Percentiles rank a stretch among this genome's conserved stretches.
These are phyloP conservation scores for Aspergillus sp. DNA, from an alignment of 2,329 filamentous ascomycete species.

Conservation along the genomic window DNA sequence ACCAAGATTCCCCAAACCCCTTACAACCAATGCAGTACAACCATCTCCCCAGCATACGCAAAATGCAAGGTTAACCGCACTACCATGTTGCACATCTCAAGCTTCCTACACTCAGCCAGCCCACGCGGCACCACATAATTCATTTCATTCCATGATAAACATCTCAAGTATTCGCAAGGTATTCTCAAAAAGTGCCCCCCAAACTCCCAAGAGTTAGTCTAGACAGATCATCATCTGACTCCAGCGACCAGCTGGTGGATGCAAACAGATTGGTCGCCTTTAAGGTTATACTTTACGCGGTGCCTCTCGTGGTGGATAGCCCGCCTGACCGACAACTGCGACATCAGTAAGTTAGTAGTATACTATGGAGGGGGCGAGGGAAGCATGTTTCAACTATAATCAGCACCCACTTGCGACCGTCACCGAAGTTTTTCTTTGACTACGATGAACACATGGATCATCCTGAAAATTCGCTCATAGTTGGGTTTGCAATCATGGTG, in stretches of 20 bases:
- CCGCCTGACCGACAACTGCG: conserved; percentile 4
- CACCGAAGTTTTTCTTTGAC: neutral
- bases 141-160: neutral
- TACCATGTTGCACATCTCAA: neutral
- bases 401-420: neutral
- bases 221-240: conserved; percentile 3
- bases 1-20: neutral
- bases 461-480: conserved; percentile 7
- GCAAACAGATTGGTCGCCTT: neutral
- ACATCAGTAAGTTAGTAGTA: neutral
- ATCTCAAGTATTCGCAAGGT: neutral
- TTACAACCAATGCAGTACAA: neutral
- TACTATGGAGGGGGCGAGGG: neutral
- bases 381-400: neutral
- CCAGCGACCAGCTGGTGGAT: no score
- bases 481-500: neutral
- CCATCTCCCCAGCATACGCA: neutral
- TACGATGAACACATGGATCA: neutral
- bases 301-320: conserved; percentile 2
- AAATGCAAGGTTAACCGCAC: neutral
- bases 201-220: neutral
- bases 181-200: neutral
- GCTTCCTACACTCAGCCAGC: neutral
- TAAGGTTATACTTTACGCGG: conserved; percentile 3
- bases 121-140: neutral